These are phyloP conservation scores for Lecanicillium sp. DNA, from an alignment of 2,329 filamentous ascomycete species.

Conservation along the genomic window DNA sequence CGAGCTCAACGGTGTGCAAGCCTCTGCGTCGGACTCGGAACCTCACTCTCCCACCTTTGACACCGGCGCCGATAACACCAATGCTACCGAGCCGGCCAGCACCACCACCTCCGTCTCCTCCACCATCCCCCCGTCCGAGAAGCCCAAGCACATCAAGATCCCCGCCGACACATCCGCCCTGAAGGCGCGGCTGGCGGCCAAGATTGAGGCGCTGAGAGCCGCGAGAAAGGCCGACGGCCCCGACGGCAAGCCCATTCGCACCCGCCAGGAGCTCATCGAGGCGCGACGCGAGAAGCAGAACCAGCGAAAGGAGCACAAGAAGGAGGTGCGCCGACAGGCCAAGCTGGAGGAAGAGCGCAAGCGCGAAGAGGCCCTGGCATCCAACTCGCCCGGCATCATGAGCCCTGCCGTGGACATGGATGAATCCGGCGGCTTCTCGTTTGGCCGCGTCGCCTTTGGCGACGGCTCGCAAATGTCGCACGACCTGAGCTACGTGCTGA, in stretches of 20 bases:
- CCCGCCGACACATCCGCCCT: conserved; percentile 68
- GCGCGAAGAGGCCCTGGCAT: conserved; percentile 55
- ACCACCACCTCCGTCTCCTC: conserved; percentile 64
- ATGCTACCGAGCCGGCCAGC: conserved; percentile 40
- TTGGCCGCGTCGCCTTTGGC: conserved; percentile 83
- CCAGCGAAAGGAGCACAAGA: conserved; percentile 80
- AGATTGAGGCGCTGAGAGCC: conserved; percentile 77
- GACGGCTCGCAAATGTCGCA: conserved; percentile 77
- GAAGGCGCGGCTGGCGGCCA: conserved; percentile 69
- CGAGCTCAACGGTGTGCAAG: conserved; percentile 30
- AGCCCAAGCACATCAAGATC: conserved; percentile 58
- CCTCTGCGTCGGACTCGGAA: conserved; percentile 47
- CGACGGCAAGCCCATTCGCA: conserved; percentile 69
- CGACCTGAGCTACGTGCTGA: conserved; percentile 54
- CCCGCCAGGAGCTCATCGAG: conserved; percentile 87
- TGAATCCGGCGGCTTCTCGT: conserved; percentile 57
- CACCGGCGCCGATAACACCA: conserved; percentile 30
- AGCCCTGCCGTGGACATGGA: conserved; percentile 46
- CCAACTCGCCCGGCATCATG: conserved; percentile 54
- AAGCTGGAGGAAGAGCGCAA: conserved; percentile 71
- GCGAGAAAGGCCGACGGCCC: conserved; percentile 80
- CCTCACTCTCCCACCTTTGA: conserved; percentile 49
- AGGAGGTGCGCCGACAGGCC: conserved; percentile 68
- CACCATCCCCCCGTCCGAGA: conserved; percentile 49
- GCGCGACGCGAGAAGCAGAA: conserved; percentile 80